Conservation (phyloP, 768 basidiomycete species). For the Neoboletus magnificus region DNA sequence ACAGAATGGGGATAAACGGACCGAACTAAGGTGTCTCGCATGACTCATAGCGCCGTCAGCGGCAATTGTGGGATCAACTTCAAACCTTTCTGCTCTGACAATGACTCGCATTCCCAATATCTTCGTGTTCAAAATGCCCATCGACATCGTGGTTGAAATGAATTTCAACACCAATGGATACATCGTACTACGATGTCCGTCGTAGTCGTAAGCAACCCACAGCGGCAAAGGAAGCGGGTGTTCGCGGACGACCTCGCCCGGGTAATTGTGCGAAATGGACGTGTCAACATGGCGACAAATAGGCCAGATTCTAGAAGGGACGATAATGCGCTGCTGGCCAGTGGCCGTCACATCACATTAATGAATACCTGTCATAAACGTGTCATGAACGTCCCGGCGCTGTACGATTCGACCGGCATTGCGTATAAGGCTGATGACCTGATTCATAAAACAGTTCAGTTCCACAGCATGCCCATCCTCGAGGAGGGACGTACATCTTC, state of each 20-base stretch:
- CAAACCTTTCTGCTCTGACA: conserved; percentile 6
- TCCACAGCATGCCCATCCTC: background rate
- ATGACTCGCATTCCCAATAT: conserved; percentile 9
- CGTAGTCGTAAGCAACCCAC: conserved; percentile 21
- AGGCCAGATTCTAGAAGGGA: conserved; percentile 21
- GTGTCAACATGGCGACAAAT: conserved; percentile 15
- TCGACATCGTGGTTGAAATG: conserved; percentile 17
- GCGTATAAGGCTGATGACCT: conserved; percentile 17
- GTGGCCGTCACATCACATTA: conserved; percentile 12
- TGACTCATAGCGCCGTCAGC: conserved; percentile 25
- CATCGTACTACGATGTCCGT: conserved; percentile 27
- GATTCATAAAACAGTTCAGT: background rate
- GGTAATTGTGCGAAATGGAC: conserved; percentile 18
- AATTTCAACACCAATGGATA: conserved; percentile 17
- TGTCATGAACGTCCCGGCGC: conserved; percentile 23
- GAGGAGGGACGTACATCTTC: conserved; percentile 12
- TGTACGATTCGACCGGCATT: conserved; percentile 24
- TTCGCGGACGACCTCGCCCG: conserved; percentile 17
- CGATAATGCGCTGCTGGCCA: conserved; percentile 11
- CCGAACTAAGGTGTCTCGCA: conserved; percentile 15
- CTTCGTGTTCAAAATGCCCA: conserved; percentile 17
- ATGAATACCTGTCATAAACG: conserved; percentile 17
- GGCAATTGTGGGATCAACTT: conserved; percentile 22
- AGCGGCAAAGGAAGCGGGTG: conserved; percentile 13
- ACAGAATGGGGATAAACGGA: conserved; percentile 10